Evolutionary conservation across 1,139 yeast genomes (phyloP).

Genomic region (Pichia sp.): DNA sequence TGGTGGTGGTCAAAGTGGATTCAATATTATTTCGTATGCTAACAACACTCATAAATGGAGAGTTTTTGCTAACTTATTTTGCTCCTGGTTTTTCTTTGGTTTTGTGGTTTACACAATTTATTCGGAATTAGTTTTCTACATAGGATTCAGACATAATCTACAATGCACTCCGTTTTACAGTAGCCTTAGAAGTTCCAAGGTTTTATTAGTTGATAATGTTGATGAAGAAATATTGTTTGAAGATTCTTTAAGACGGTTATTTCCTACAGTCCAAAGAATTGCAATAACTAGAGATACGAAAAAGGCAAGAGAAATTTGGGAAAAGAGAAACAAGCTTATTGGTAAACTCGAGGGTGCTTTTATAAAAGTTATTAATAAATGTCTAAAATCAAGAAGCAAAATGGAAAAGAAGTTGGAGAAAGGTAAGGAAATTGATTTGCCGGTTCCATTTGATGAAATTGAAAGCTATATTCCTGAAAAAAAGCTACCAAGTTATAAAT

Average conservation of each 20-base stretch:
- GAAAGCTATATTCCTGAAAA: conserved; percentile 64
- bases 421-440: conserved; percentile 22
- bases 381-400: conserved; percentile 58
- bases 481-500: conserved; percentile 69
- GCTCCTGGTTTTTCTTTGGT: conserved; percentile 77
- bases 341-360: conserved; percentile 65
- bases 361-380: conserved; percentile 49
- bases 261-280: conserved; percentile 66
- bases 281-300: conserved; percentile 68
- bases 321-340: conserved; percentile 58
- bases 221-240: conserved; percentile 61
- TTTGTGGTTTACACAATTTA: conserved; percentile 62
- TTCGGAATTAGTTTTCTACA: conserved; percentile 75
- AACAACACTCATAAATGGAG: conserved; percentile 54
- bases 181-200: conserved; percentile 64
- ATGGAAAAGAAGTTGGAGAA: conserved; percentile 43
- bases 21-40: conserved; percentile 73
- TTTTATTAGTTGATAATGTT: conserved; percentile 73
- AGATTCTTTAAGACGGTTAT: conserved; percentile 54
- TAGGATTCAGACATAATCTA: conserved; percentile 74
- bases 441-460: conserved; percentile 48
- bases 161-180: conserved; percentile 78
- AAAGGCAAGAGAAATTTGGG: conserved; percentile 51
- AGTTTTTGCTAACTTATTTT: conserved; percentile 80
- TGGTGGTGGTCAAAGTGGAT: conserved; percentile 54